Evolutionary conservation across 1,284 basidiomycete genomes (phyloP).

Genomic region (Ganoderma lucidum): DNA sequence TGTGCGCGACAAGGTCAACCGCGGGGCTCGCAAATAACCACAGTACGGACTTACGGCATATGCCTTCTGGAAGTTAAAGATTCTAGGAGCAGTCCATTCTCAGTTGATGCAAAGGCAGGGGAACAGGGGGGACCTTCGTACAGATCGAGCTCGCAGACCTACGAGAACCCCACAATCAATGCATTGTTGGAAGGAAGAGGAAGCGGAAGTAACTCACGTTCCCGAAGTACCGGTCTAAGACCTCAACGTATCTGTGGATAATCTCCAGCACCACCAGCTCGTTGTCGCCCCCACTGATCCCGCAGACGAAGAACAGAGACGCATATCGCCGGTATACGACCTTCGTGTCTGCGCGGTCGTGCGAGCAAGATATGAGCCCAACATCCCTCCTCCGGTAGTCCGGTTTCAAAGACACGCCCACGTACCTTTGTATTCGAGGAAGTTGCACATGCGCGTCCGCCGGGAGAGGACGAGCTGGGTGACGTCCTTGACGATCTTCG

Average conservation of each 20-base stretch:
- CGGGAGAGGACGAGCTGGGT: slow-evolving; percentile 97
- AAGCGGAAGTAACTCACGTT: slow-evolving; percentile 69
- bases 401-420: slow-evolving; percentile 32
- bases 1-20: slow-evolving; percentile 39
- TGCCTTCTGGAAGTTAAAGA: slow-evolving; percentile 99
- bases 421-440: slow-evolving; percentile 98
- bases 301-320: slow-evolving; percentile 97
- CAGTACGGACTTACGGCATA: slow-evolving; percentile 77
- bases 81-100: slow-evolving; percentile 54
- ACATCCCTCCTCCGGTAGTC: background rate
- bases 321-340: slow-evolving; percentile 99
- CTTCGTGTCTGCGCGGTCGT: slow-evolving; percentile 70
- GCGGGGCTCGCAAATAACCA: slow-evolving; percentile 17
- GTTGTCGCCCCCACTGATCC: slow-evolving; percentile 91
- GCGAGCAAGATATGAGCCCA: background rate
- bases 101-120: slow-evolving; percentile 11
- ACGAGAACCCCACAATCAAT: slow-evolving; percentile 21
- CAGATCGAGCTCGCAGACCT: slow-evolving; percentile 98
- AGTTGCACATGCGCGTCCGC: slow-evolving; percentile 98
- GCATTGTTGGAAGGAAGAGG: slow-evolving; percentile 14
- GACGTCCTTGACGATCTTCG: slow-evolving; percentile 99
- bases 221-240: slow-evolving; percentile 99
- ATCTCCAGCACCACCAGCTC: slow-evolving; percentile 94
- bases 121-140: slow-evolving; percentile 45
- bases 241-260: slow-evolving; percentile 98